Percentiles rank a stretch among this genome's conserved stretches.
These are phyloP conservation scores for Athelia sp. DNA, from an alignment of 1,284 basidiomycete genomes.

Conservation along the genomic window DNA sequence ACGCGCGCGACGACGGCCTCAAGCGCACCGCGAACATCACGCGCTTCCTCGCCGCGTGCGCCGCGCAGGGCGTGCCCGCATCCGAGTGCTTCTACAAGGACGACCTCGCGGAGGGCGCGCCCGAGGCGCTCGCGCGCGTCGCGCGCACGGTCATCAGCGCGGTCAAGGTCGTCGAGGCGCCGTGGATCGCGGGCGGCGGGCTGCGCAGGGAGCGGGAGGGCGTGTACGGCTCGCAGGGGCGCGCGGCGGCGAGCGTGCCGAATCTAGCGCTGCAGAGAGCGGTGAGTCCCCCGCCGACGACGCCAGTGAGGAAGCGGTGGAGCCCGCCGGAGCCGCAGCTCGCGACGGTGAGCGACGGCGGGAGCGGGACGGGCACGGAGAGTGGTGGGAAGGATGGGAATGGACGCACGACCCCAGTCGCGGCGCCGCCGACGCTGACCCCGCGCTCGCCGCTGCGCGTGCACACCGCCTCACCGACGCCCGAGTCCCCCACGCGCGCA, in stretches of 20 bases:
- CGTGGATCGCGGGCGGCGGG: constrained; percentile 36
- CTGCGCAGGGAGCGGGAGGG: constrained; percentile 29
- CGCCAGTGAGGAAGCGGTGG: constrained; percentile 38
- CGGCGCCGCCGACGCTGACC: constrained; percentile 37
- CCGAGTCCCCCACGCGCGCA: constrained; percentile 37
- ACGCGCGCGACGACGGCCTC: constrained; percentile 64
- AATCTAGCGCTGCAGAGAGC: constrained; percentile 41
- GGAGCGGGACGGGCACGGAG: constrained; percentile 1
- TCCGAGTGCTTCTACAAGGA: constrained; percentile 66
- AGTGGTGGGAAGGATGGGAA: constrained; percentile 4
- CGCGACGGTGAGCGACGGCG: constrained; percentile 44
- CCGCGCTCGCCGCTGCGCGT: constrained; percentile 51
- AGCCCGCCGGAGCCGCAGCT: constrained; percentile 46
- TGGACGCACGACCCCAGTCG: constrained; percentile 11
- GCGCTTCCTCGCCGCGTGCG: constrained; percentile 68
- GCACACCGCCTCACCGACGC: constrained; percentile 22
- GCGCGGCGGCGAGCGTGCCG: constrained; percentile 56
- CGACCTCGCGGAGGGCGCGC: constrained; percentile 58
- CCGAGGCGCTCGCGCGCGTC: constrained; percentile 60
- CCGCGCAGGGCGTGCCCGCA: constrained; percentile 54
- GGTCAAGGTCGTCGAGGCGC: constrained; percentile 54
- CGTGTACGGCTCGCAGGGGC: constrained; percentile 29
- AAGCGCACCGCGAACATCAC: constrained; percentile 63
- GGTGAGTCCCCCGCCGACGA: constrained; percentile 14
- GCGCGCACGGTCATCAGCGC: constrained; percentile 65